Percentiles rank a stretch among this genome's conserved stretches.
phyloP scores from a whole-genome alignment of 2,329 filamentous ascomycete genomes.

The Xylariaceae sp. region DNA sequence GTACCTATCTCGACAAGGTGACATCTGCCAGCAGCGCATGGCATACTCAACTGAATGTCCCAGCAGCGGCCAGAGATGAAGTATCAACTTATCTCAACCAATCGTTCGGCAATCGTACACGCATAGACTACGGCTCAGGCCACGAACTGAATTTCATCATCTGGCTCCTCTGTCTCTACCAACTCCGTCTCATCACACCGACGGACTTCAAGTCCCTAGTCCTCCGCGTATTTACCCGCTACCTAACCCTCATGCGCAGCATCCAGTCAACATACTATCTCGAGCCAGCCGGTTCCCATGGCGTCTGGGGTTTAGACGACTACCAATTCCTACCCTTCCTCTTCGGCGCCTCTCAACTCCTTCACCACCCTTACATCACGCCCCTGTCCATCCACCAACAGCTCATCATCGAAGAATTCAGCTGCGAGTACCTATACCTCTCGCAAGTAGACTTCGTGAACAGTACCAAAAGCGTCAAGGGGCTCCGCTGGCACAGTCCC shows the following conservation, averaged over 20 bases:
- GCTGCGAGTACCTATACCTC: slow-evolving; percentile 80
- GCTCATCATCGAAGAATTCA: slow-evolving; percentile 81
- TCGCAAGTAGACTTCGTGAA: slow-evolving; percentile 94
- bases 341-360: slow-evolving; percentile 85
- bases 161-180: slow-evolving; percentile 92
- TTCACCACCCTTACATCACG: slow-evolving; percentile 78
- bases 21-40: slow-evolving; percentile 54
- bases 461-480: slow-evolving; percentile 91
- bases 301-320: slow-evolving; percentile 96
- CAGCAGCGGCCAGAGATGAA: slow-evolving; percentile 59
- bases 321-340: slow-evolving; percentile 97
- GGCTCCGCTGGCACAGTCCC: slow-evolving; percentile 90
- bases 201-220: slow-evolving; percentile 70
- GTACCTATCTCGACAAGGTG: slow-evolving; percentile 70
- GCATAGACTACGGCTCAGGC: slow-evolving; percentile 95
- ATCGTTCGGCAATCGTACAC: slow-evolving; percentile 77
- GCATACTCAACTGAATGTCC: slow-evolving; percentile 52
- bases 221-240: slow-evolving; percentile 74
- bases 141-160: slow-evolving; percentile 97
- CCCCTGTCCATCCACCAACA: slow-evolving; percentile 82
- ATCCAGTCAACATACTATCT: slow-evolving; percentile 93
- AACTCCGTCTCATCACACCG: slow-evolving; percentile 61
- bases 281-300: slow-evolving; percentile 93
- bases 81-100: slow-evolving; percentile 75
- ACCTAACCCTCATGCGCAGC: slow-evolving; percentile 80